These are phyloP conservation scores for Pseudonitzschia pungens DNA, from an alignment of 108 stramenopile species.

Conservation along the genomic window DNA sequence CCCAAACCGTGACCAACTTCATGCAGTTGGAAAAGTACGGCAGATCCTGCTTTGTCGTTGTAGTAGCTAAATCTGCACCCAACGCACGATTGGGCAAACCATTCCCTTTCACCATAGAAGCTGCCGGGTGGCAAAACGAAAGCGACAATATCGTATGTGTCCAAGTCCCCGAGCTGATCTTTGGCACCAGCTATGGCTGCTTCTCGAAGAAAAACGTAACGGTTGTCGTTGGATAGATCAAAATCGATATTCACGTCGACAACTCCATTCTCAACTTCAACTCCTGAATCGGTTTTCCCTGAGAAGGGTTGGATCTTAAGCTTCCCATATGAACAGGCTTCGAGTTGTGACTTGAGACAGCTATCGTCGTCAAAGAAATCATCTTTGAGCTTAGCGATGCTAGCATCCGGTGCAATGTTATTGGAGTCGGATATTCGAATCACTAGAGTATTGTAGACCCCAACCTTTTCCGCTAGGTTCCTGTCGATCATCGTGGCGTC, in stretches of 20 bases:
- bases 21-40: conserved; percentile 45
- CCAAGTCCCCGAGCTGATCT: conserved; percentile 29
- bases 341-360: background rate
- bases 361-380: background rate
- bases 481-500: too few relatives aligned
- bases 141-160: conserved; percentile 18
- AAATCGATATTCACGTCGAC: too few relatives aligned
- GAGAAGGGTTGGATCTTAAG: background rate
- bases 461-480: background rate
- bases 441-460: conserved; percentile 27
- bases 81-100: conserved; percentile 16
- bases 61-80: conserved; percentile 28
- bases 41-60: conserved; percentile 50
- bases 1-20: conserved; percentile 69
- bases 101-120: conserved; percentile 10
- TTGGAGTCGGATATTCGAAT: conserved; percentile 33
- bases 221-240: too few relatives aligned
- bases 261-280: background rate
- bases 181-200: too few relatives aligned
- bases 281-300: background rate
- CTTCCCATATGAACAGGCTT: background rate
- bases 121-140: background rate
- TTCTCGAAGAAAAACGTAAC: too few relatives aligned
- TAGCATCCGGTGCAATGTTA: conserved; percentile 14
- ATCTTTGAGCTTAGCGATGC: conserved; percentile 21